These are phyloP conservation scores for Aspergillus japonicus DNA, from an alignment of 2,329 filamentous ascomycete genomes.

Conservation along the genomic window DNA sequence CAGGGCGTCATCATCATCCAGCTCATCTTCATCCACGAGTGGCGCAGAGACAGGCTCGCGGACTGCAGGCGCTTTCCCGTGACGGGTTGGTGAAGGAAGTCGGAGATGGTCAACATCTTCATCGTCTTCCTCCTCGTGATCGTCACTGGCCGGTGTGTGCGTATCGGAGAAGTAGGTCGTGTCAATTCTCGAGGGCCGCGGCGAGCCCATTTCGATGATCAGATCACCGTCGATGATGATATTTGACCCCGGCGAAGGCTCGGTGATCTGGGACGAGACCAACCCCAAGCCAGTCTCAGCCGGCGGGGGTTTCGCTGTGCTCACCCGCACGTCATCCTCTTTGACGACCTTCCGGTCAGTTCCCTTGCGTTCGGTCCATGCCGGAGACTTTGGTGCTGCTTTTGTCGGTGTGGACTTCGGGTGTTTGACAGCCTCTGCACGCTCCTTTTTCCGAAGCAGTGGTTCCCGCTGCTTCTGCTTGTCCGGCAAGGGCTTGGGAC, in stretches of 20 bases:
- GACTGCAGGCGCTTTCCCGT: conserved; percentile 18
- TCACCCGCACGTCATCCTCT: conserved; percentile 25
- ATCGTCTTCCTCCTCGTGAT: conserved; percentile 41
- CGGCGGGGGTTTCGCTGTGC: conserved; percentile 26
- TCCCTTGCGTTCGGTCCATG: conserved; percentile 15
- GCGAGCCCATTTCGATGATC: conserved; percentile 52
- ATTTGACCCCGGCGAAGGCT: conserved; percentile 40
- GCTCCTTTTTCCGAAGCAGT: conserved; percentile 30
- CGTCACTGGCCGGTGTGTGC: conserved; percentile 38
- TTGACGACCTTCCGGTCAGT: not conserved
- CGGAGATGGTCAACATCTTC: conserved; percentile 40
- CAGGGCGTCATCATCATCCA: conserved; percentile 52
- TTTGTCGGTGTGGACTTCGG: conserved; percentile 19
- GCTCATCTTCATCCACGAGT: conserved; percentile 29
- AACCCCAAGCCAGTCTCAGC: conserved; percentile 34
- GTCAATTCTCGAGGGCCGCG: conserved; percentile 42
- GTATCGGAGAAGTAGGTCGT: conserved; percentile 45
- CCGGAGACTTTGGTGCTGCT: conserved; percentile 23
- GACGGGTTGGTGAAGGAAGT: conserved; percentile 37
- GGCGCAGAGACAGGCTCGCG: conserved; percentile 20
- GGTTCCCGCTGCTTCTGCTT: conserved; percentile 35
- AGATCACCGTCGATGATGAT: conserved; percentile 48
- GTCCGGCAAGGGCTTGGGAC: conserved; percentile 28
- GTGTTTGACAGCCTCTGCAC: conserved; percentile 21
- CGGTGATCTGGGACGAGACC: conserved; percentile 31